phyloP scores from a whole-genome alignment of 495 filamentous ascomycete genomes.

The Pyronema domesticum region DNA sequence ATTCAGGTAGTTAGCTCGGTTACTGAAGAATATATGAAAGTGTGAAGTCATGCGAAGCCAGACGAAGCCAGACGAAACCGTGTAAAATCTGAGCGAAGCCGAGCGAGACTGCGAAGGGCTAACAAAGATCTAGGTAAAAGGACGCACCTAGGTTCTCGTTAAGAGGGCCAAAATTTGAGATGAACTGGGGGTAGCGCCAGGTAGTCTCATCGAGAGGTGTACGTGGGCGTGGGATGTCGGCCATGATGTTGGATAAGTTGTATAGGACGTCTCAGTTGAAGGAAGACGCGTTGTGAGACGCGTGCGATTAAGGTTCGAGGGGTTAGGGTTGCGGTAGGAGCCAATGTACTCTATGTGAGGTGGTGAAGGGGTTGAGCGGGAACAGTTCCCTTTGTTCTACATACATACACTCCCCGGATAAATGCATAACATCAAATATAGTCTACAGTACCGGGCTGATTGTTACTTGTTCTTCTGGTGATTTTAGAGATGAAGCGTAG shows the following conservation, averaged over 20 bases:
- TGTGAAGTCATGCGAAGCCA: background rate
- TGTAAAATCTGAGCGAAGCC: too few relatives aligned
- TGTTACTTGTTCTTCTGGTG: too few relatives aligned
- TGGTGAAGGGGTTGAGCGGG: too few relatives aligned
- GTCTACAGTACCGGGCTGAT: too few relatives aligned
- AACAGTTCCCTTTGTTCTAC: too few relatives aligned
- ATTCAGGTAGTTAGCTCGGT: background rate
- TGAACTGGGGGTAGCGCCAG: slow-evolving; percentile 20
- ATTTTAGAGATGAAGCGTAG: too few relatives aligned
- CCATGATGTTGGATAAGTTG: slow-evolving; percentile 8
- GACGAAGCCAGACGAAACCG: background rate
- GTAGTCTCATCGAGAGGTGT: slow-evolving; percentile 23
- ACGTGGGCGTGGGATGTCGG: slow-evolving; percentile 17
- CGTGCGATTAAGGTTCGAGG: too few relatives aligned
- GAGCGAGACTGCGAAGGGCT: too few relatives aligned
- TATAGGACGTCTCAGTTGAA: background rate
- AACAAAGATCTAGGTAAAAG: background rate
- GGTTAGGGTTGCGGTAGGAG: too few relatives aligned
- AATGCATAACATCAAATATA: too few relatives aligned
- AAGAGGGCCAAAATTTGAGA: slow-evolving; percentile 13
- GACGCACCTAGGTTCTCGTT: background rate
- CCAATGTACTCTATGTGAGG: too few relatives aligned
- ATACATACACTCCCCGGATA: too few relatives aligned
- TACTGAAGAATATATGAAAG: background rate
- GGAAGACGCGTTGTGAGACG: background rate